phyloP scores from a whole-genome alignment of 2,329 filamentous ascomycete genomes.

The Graphiopsis chlorocephala region DNA sequence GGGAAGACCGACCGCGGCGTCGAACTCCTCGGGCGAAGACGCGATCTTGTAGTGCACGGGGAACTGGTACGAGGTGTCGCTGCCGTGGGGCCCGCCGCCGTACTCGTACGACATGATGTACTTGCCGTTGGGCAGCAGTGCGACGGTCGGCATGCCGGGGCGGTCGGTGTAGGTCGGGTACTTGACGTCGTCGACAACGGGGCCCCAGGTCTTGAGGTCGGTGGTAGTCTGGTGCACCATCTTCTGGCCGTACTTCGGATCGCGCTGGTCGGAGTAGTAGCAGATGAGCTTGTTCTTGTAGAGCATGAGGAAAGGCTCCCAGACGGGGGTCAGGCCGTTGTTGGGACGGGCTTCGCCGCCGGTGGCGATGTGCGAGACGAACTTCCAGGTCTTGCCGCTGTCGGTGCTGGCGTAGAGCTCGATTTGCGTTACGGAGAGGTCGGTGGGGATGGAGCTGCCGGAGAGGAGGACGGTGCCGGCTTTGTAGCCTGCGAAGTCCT shows the following conservation, averaged over 20 bases:
- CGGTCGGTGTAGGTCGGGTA: slow-evolving; percentile 62
- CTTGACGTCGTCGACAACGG: slow-evolving; percentile 60
- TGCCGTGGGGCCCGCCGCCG: slow-evolving; percentile 48
- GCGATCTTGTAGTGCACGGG: slow-evolving; percentile 50
- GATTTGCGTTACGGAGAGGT: slow-evolving; percentile 61
- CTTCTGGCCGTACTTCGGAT: slow-evolving; percentile 65
- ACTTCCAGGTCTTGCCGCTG: slow-evolving; percentile 57
- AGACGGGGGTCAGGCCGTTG: slow-evolving; percentile 67
- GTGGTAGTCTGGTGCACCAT: slow-evolving; percentile 63
- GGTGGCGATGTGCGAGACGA: slow-evolving; percentile 62
- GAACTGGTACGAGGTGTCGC: slow-evolving; percentile 36
- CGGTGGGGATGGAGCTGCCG: slow-evolving; percentile 55
- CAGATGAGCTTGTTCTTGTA: slow-evolving; percentile 59
- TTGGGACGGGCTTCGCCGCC: slow-evolving; percentile 63
- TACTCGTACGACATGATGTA: slow-evolving; percentile 66
- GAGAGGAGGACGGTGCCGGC: slow-evolving; percentile 61
- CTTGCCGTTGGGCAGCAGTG: slow-evolving; percentile 38
- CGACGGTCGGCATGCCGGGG: slow-evolving; percentile 66
- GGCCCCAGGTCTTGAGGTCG: slow-evolving; percentile 61
- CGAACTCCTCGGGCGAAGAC: slow-evolving; percentile 46
- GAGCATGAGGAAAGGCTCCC: slow-evolving; percentile 66
- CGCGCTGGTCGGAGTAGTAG: slow-evolving; percentile 72
- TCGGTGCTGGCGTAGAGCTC: slow-evolving; percentile 65
- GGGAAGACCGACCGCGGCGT: slow-evolving; percentile 37
- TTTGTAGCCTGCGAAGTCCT: slow-evolving; percentile 54